These are phyloP conservation scores for Pythium brachiatum DNA, from an alignment of 352 stramenopile species.

Conservation along the genomic window DNA sequence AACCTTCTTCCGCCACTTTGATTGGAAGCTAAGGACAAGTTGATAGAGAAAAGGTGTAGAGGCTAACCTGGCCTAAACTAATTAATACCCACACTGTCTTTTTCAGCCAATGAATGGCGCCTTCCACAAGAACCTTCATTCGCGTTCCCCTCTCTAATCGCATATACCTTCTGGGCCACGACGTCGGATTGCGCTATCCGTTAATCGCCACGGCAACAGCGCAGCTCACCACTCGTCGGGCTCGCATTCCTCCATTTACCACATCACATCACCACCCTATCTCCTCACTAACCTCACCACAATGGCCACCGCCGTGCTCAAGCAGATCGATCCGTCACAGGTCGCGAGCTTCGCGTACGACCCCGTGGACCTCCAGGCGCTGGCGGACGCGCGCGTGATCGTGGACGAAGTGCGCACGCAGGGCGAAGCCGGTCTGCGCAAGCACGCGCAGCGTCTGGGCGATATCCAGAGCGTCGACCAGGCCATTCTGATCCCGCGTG, in stretches of 20 bases:
- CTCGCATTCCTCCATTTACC: not conserved
- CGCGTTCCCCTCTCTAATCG: not conserved
- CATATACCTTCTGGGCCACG: not conserved
- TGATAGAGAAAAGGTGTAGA: too few species aligned
- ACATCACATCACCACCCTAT: too few species aligned
- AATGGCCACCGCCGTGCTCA: constrained; percentile 44
- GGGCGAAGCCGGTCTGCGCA: constrained; percentile 42
- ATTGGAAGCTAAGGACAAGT: too few species aligned
- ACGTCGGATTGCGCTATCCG: not conserved
- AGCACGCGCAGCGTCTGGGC: constrained; percentile 63
- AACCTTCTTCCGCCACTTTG: too few species aligned
- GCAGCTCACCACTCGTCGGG: not conserved
- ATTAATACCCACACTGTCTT: too few species aligned
- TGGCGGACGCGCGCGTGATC: constrained; percentile 61
- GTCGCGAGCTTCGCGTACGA: constrained; percentile 82
- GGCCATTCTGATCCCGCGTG: constrained; percentile 50
- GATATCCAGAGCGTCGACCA: constrained; percentile 46
- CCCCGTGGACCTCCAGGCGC: constrained; percentile 61
- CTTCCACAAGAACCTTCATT: not conserved
- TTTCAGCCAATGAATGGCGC: too few species aligned
- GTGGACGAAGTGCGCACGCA: constrained; percentile 61
- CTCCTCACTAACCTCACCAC: not conserved
- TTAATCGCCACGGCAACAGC: not conserved
- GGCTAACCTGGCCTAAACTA: too few species aligned
- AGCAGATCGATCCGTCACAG: constrained; percentile 64